Evolutionary conservation across 23 red algal genomes (phyloP), one percentile per base, ranked within the genome.

Genomic region (Gracilaria gracilis): DNA sequence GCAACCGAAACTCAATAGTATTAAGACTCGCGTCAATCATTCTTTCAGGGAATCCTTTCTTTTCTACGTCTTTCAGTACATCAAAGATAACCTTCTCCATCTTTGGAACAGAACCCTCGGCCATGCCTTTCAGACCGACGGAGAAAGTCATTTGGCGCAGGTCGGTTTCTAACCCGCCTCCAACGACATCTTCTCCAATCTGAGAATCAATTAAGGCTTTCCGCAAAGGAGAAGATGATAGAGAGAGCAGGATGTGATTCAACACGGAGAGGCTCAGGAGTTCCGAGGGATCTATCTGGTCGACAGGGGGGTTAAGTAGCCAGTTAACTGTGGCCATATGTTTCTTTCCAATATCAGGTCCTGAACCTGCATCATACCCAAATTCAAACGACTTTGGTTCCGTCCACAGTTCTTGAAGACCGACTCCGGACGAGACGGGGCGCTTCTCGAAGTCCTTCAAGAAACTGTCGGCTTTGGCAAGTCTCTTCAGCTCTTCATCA

Each of bases 301-400:
- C 92, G 11, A 92, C 64, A 31, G 73, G 84, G 16, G 74, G 9
- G 19, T 83, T 87, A 50, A 98, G 70, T 34, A 95, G 80, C 97
- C 97, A 98, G 48, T 98, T 98, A 4, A 98, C 46, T n/a, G 97
- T 98, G 23, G 93, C 92, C 90, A 95, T 94, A 74, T 94, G 91
- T 81, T 98, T 98, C 42, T 95, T 95, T 35, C 42, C 67, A 15
- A 88, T 32, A 51, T 93, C 92, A 27, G 59, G 39, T 13, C 87
- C 95, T 2, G 79, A 85, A 64, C 93, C 97, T 0, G 90, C 85
- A 38, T 95, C 97, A 58, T 98, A 98, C 1, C 24, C 65, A 79
- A 88, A 94, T 69, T 87, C 40, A 53, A 98, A 93, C 5, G 50
- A 33, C 62, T 84, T 85, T 14, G 97, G 97, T 42, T 74, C 53